phyloP scores from a whole-genome alignment of 768 basidiomycete genomes.

The Suillus placidus region DNA sequence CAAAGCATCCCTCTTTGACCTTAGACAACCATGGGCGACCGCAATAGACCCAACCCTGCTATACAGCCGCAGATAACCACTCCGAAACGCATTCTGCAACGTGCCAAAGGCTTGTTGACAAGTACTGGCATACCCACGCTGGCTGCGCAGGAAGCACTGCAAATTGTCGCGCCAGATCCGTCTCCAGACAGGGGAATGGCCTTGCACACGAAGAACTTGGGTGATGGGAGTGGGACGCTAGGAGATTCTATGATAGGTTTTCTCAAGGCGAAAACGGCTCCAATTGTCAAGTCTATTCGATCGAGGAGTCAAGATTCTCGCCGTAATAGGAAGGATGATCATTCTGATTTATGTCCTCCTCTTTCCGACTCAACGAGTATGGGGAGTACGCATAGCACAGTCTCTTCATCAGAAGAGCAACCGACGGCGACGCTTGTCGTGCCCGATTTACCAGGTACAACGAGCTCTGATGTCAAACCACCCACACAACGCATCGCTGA shows the following conservation, averaged over 20 bases:
- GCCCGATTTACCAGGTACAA: background rate
- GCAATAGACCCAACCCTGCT: background rate
- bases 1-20: background rate
- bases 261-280: constrained; percentile 33
- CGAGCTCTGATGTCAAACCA: background rate
- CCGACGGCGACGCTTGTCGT: background rate
- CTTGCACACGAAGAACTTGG: background rate
- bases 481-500: background rate
- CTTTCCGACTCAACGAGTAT: background rate
- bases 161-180: constrained; percentile 25
- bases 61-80: constrained; percentile 7
- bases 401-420: constrained; percentile 2
- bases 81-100: constrained; percentile 33
- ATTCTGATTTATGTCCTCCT: background rate
- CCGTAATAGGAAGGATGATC: constrained; percentile 30
- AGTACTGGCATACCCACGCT: constrained; percentile 30
- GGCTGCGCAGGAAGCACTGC: constrained; percentile 10
- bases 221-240: constrained; percentile 16
- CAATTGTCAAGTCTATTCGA: constrained; percentile 32
- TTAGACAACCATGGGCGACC: background rate
- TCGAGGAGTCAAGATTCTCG: constrained; percentile 3
- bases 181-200: constrained; percentile 9
- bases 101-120: constrained; percentile 42
- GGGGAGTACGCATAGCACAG: background rate
- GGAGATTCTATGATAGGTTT: constrained; percentile 41